These are phyloP conservation scores for Tetrapisispora iriomotensis DNA, from an alignment of 805 yeast genomes.

Conservation along the genomic window DNA sequence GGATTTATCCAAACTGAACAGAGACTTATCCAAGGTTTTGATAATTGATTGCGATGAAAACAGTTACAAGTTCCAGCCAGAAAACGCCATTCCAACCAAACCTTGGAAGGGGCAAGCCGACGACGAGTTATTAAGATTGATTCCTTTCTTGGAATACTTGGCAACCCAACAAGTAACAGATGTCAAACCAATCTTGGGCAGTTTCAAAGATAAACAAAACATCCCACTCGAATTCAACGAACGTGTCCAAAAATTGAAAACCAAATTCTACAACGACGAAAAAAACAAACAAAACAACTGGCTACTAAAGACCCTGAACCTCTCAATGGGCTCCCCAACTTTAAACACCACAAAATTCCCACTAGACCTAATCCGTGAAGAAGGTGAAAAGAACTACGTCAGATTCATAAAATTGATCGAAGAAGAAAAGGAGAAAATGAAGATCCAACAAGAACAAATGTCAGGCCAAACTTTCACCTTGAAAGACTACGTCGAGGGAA, in stretches of 20 bases:
- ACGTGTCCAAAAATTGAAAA: slow-evolving; percentile 69
- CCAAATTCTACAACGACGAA: slow-evolving; percentile 54
- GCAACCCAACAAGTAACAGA: slow-evolving; percentile 82
- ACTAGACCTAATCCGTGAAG: slow-evolving; percentile 79
- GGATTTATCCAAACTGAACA: slow-evolving; percentile 81
- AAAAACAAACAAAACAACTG: slow-evolving; percentile 37
- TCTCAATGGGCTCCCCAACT: slow-evolving; percentile 23
- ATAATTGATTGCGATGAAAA: slow-evolving; percentile 71
- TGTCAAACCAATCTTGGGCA: slow-evolving; percentile 75
- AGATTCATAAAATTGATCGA: slow-evolving; percentile 72
- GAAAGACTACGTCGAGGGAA: slow-evolving; percentile 78
- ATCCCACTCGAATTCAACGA: slow-evolving; percentile 71
- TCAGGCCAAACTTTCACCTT: slow-evolving; percentile 77
- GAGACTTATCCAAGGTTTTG: slow-evolving; percentile 76
- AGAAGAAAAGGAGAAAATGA: slow-evolving; percentile 61
- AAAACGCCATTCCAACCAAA: slow-evolving; percentile 77
- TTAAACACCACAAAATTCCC: slow-evolving; percentile 42
- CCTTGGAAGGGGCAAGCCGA: slow-evolving; percentile 84
- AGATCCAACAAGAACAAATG: slow-evolving; percentile 66
- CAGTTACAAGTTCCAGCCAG: slow-evolving; percentile 75
- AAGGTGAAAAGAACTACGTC: slow-evolving; percentile 82
- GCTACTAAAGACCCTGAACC: slow-evolving; percentile 55
- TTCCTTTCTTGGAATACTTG: slow-evolving; percentile 88
- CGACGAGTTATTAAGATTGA: slow-evolving; percentile 67
- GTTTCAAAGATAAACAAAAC: slow-evolving; percentile 56